These are phyloP conservation scores for Trichoderma sp. DNA, from an alignment of 2,329 filamentous ascomycete genomes.

Conservation along the genomic window DNA sequence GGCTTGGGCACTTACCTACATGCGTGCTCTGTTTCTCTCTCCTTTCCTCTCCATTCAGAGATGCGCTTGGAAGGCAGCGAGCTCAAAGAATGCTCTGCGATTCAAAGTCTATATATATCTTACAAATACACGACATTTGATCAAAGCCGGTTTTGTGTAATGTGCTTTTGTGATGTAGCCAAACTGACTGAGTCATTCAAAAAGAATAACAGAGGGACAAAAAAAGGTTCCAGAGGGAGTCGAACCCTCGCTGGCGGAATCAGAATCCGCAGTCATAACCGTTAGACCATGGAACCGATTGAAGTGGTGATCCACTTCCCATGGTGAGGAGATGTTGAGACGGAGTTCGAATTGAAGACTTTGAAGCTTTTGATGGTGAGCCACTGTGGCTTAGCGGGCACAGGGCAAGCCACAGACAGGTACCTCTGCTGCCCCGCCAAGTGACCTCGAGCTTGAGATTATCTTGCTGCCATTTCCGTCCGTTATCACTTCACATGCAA, in stretches of 20 bases:
- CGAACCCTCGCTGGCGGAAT: conserved; percentile 23
- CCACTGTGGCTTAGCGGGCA: not conserved
- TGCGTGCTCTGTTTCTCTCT: not conserved
- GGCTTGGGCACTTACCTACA: not conserved
- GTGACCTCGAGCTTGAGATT: not conserved
- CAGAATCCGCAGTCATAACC: conserved; percentile 23
- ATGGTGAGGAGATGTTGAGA: not conserved
- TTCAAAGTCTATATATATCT: not conserved
- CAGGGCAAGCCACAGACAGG: not conserved
- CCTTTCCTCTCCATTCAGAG: not conserved
- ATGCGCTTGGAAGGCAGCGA: not conserved
- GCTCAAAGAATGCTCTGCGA: not conserved
- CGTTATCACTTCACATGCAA: not conserved
- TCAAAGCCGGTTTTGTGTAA: not conserved
- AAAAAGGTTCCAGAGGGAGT: conserved; percentile 20
- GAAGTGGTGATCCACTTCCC: conserved; percentile 10
- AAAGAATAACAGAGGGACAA: not conserved
- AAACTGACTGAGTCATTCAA: not conserved
- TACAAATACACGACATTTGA: not conserved
- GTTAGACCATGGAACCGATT: conserved; percentile 20
- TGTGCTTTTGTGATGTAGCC: not conserved
- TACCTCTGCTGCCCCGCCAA: not conserved
- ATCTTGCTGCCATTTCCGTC: not conserved
- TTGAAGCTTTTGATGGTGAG: not conserved
- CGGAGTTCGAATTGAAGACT: not conserved